phyloP scores from a whole-genome alignment of 257 asterid species.

The Catharanthus roseus region DNA sequence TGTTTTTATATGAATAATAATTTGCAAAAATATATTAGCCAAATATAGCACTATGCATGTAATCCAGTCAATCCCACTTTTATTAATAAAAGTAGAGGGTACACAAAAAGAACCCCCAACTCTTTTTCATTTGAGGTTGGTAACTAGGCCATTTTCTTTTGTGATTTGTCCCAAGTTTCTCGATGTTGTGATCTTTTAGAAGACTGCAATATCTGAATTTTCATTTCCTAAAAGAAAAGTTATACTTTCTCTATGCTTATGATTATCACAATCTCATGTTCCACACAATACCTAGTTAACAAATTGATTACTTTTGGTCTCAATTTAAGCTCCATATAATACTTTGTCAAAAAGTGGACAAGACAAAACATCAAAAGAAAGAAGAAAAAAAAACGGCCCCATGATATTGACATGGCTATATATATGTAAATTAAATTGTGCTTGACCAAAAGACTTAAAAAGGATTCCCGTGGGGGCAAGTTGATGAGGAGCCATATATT shows the following conservation, averaged over 20 bases:
- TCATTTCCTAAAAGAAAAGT: neutral
- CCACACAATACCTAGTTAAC: slow-evolving; percentile 18
- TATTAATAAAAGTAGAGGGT: neutral
- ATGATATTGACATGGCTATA: slow-evolving; percentile 7
- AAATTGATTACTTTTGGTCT: slow-evolving; percentile 22
- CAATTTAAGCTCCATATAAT: neutral
- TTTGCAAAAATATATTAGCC: neutral
- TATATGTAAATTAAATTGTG: neutral
- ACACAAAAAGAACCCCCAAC: neutral
- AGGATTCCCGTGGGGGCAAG: neutral
- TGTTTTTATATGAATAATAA: neutral
- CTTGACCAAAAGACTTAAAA: neutral
- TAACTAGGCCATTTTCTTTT: neutral
- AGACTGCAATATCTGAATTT: neutral
- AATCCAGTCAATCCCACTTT: neutral
- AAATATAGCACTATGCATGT: neutral
- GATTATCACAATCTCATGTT: neutral
- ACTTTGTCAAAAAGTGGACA: slow-evolving; percentile 22
- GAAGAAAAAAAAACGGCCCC: slow-evolving; percentile 8
- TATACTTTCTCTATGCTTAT: neutral
- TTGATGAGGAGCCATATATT: neutral
- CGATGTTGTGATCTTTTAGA: neutral
- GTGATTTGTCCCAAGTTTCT: slow-evolving; percentile 1
- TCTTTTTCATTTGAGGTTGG: neutral
- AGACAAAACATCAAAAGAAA: slow-evolving; percentile 5